Conservation (phyloP, 768 basidiomycete species). For the Cantharellus cinnabarinus region DNA sequence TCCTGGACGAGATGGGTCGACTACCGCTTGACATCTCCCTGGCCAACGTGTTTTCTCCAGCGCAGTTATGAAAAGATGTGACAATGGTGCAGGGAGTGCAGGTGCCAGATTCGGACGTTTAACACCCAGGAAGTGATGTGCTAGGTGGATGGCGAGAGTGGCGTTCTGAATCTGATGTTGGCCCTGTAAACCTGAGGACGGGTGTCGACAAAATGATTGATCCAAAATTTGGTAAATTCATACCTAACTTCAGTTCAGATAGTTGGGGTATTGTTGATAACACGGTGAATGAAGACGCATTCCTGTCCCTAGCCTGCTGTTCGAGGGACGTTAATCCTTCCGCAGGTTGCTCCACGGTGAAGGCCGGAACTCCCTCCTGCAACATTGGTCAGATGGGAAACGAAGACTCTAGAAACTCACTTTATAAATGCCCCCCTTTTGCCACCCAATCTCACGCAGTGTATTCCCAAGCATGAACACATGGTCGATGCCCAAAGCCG, state of each 20-base stretch:
- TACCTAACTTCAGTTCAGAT: conserved; percentile 40
- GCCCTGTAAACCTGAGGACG: conserved; percentile 53
- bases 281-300: conserved; percentile 53
- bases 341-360: conserved; percentile 57
- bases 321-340: conserved; percentile 50
- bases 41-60: conserved; percentile 69
- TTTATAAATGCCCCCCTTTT: conserved; percentile 96
- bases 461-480: conserved; percentile 73
- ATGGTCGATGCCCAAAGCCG: conserved; percentile 85
- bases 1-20: conserved; percentile 25
- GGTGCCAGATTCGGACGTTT: conserved; percentile 4
- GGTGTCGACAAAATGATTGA: conserved; percentile 3
- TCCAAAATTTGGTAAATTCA: conserved; percentile 4
- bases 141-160: conserved; percentile 56
- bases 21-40: conserved; percentile 75
- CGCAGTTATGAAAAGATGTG: conserved; percentile 35
- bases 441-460: conserved; percentile 72
- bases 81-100: conserved; percentile 17
- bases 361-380: conserved; percentile 63
- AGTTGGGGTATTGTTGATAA: conserved; percentile 34
- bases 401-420: conserved; percentile 16
- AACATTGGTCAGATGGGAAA: neutral
- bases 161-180: conserved; percentile 78
- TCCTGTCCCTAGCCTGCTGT: conserved; percentile 38
- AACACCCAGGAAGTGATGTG: conserved; percentile 36